phyloP scores from a whole-genome alignment of 495 filamentous ascomycete genomes.

The Penicillium manginii region DNA sequence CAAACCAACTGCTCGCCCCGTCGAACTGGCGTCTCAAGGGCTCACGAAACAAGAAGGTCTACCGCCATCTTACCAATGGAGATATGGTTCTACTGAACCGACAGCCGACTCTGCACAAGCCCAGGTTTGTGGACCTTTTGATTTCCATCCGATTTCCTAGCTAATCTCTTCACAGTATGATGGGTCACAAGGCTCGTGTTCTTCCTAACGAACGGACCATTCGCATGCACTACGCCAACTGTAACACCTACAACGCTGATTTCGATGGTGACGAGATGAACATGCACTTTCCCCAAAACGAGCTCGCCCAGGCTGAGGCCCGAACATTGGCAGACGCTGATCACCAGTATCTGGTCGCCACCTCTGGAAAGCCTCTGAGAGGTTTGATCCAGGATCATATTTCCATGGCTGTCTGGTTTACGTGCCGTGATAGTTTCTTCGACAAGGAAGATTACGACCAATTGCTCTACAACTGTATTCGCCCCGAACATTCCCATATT shows the following conservation, averaged over 20 bases:
- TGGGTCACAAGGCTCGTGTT: conserved; percentile 94
- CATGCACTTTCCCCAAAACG: conserved; percentile 99
- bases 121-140: conserved; percentile 31
- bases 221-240: conserved; percentile 99
- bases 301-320: conserved; percentile 89
- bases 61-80: conserved; percentile 92
- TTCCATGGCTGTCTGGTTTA: conserved; percentile 88
- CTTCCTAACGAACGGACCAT: conserved; percentile 94
- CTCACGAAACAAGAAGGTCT: conserved; percentile 91
- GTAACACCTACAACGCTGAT: conserved; percentile 99
- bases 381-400: conserved; percentile 99
- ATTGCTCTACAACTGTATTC: conserved; percentile 82
- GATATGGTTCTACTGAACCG: conserved; percentile 99
- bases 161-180: conserved; percentile 58
- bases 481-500: conserved; percentile 88
- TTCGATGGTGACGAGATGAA: conserved; percentile 99
- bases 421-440: conserved; percentile 92
- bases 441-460: conserved; percentile 88
- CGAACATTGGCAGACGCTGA: conserved; percentile 93
- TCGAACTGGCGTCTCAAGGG: conserved; percentile 75
- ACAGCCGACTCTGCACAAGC: conserved; percentile 98
- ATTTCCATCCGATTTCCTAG: not conserved
- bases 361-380: conserved; percentile 90
- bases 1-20: conserved; percentile 91
- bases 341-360: conserved; percentile 93